phyloP scores from a whole-genome alignment of 306 rosid species.

The Rubus parviflorus region DNA sequence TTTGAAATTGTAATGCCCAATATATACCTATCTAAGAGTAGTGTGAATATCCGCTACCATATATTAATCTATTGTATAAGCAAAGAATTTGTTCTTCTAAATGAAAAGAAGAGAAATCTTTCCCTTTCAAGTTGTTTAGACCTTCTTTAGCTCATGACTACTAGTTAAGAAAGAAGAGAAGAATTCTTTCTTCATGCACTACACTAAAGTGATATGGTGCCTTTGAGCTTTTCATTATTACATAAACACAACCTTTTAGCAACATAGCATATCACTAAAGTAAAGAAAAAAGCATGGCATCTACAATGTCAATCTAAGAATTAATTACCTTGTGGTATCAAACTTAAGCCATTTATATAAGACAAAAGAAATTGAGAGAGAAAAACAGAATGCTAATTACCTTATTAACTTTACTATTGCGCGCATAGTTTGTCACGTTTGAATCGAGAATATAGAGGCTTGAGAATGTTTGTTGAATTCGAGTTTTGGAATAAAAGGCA shows the following conservation, averaged over 20 bases:
- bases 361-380: neutral
- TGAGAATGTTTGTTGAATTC: neutral
- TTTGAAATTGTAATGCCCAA: neutral
- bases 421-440: neutral
- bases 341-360: neutral
- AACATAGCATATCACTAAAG: conserved; percentile 9
- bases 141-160: conserved; percentile 8
- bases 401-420: neutral
- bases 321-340: neutral
- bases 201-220: conserved; percentile 21
- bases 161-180: neutral
- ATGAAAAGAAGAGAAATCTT: neutral
- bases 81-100: conserved; percentile 27
- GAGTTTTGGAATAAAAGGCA: neutral
- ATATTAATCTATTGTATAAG: neutral
- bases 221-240: conserved; percentile 30
- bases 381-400: neutral
- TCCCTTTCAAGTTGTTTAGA: neutral
- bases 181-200: conserved; percentile 12
- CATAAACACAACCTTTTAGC: conserved; percentile 14
- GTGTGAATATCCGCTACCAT: neutral
- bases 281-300: conserved; percentile 7
- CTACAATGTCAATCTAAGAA: conserved; percentile 14
- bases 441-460: neutral
- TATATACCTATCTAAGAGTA: neutral